Base-by-base conservation (phyloP, 345 rosid species). In the Acer campestre region DNA sequence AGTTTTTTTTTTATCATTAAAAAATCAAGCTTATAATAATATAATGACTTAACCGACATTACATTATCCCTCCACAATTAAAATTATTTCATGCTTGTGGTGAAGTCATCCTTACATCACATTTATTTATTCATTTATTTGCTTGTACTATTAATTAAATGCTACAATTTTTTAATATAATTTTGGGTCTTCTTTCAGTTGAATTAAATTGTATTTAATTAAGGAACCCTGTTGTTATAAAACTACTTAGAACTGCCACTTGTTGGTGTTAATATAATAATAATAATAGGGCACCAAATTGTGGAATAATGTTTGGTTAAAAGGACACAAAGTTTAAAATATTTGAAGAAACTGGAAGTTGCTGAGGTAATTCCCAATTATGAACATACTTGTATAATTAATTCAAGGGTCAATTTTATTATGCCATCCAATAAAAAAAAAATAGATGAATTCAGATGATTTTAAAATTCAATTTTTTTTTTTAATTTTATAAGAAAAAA, bases 41-140 rank as follows among this genome's bases (percentile, higher is more conserved):
- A 76, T 25, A 78, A 68, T 46, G 40, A 66, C 67, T 69, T 56
- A 72, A 62, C 81, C 78, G 75, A 64, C 84, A 72, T 53, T 79
- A 58, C 58, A 70, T 85, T 73, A 55, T 72, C 73, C 59, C 8
- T 13, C 27, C 20, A 25, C 6, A 12, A 31, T 8, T 8, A 31
- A 71, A 70, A 29, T 58, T 56, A 59, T 16, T 25, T 31, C 42
- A 64, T n/a, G 18, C 29, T 35, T 46, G 62, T 46, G 75, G 10
- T 68, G 70, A 53, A 14, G 75, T 75, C 79, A 67, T 59, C 59
- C 71, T n/a, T 40, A 65, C 58, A 42, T 48, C 61, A 29, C 3
- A 0, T 4, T 46, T 27, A 16, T 59, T 20, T 48, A 14, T 59
- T 20, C 35, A 23, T 10, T 31, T 20, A 10, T 61, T 14, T 53